phyloP scores from a whole-genome alignment of 2,329 filamentous ascomycete genomes.

The Colletotrichum tropicicola region DNA sequence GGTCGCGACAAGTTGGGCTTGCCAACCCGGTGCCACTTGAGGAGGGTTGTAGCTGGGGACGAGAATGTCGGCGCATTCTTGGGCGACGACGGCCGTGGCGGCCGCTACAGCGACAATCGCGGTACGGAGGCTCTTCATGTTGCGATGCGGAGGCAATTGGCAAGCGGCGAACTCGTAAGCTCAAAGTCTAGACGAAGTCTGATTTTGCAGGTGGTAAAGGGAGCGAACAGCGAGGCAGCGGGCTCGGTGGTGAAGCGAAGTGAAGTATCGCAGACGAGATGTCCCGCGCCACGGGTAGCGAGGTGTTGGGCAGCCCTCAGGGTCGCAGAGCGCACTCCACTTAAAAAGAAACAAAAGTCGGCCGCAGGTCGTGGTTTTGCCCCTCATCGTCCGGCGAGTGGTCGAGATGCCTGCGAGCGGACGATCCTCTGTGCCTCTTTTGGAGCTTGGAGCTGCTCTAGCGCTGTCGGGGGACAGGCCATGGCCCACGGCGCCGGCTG shows the following conservation, averaged over 20 bases:
- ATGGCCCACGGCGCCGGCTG: background rate
- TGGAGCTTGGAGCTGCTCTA: conserved; percentile 12
- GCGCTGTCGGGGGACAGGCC: conserved; percentile 1
- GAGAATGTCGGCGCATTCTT: conserved; percentile 45
- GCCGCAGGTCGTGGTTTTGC: background rate
- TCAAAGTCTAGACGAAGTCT: background rate
- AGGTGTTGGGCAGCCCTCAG: background rate
- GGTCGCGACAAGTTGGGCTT: conserved; percentile 51
- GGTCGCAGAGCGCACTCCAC: conserved; percentile 7
- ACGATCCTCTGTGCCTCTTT: conserved; percentile 3
- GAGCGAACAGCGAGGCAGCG: background rate
- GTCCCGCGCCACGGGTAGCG: no score
- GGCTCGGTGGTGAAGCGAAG: conserved; percentile 8
- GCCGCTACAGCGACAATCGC: conserved; percentile 3
- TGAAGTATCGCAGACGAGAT: background rate
- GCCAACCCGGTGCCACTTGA: conserved; percentile 51
- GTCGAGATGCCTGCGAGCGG: conserved; percentile 15
- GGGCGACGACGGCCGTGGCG: conserved; percentile 16
- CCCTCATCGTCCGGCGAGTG: conserved; percentile 2
- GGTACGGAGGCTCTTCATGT: conserved; percentile 20
- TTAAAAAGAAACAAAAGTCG: background rate
- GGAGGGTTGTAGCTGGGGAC: conserved; percentile 46
- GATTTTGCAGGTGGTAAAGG: background rate
- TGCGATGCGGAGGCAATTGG: background rate
- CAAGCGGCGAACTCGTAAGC: background rate